Evolutionary conservation across 768 basidiomycete genomes (phyloP).

Genomic region (Heimioporus sp.): DNA sequence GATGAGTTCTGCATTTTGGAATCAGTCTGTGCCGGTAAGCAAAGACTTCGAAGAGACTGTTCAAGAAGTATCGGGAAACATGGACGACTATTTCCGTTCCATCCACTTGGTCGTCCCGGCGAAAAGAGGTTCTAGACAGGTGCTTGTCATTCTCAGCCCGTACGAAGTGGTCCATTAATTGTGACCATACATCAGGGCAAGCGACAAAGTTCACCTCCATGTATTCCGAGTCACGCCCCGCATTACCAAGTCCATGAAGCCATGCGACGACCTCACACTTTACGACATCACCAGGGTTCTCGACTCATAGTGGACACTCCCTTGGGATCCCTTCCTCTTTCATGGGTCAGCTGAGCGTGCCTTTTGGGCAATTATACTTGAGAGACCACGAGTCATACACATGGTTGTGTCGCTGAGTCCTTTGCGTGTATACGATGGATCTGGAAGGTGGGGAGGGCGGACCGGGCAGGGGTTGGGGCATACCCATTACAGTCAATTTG

Average conservation of each 20-base stretch:
- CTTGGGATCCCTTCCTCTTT: not conserved
- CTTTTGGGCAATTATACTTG: constrained; percentile 45
- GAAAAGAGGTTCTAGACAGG: not conserved
- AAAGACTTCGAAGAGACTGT: not conserved
- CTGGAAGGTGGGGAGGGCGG: no score
- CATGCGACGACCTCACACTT: constrained; percentile 28
- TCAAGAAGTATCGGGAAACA: not conserved
- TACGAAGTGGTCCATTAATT: constrained; percentile 39
- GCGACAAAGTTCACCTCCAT: constrained; percentile 37
- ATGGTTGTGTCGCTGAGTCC: constrained; percentile 32
- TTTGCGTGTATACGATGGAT: constrained; percentile 28
- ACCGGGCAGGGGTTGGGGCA: no score
- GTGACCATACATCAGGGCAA: constrained; percentile 34
- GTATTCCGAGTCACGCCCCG: constrained; percentile 41
- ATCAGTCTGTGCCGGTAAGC: not conserved
- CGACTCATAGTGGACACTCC: constrained; percentile 4
- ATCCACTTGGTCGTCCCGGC: not conserved
- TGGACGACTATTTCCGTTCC: not conserved
- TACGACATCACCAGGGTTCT: constrained; percentile 22
- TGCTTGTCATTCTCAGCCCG: constrained; percentile 39
- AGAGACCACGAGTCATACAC: constrained; percentile 32
- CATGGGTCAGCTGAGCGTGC: constrained; percentile 39
- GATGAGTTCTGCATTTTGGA: not conserved
- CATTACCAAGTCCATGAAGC: constrained; percentile 19
- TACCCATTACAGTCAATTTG: no score